A percentile compares a stretch with the other conserved stretches of the same genome.
Evolutionary conservation across 345 rosid species (phyloP).

Genomic region (Pseudoturritis turrita): DNA sequence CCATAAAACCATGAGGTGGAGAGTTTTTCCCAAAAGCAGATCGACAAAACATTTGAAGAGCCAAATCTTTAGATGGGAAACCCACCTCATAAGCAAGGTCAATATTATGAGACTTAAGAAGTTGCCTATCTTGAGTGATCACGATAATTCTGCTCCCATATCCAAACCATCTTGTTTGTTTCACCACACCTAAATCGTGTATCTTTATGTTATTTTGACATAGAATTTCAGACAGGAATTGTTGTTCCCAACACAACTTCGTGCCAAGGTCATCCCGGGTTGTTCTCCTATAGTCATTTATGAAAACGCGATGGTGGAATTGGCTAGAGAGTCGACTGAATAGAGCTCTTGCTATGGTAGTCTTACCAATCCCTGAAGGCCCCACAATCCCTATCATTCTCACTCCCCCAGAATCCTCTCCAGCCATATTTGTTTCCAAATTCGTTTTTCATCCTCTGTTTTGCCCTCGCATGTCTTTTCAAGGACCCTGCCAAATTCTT

Average conservation of each 20-base stretch:
- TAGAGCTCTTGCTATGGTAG: too few species aligned
- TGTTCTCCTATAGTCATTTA: neutral
- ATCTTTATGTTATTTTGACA: neutral
- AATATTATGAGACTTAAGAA: neutral
- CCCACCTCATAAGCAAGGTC: neutral
- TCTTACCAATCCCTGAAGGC: constrained; percentile 41
- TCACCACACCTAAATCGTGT: neutral
- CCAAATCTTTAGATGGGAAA: neutral
- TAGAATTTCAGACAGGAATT: constrained; percentile 32
- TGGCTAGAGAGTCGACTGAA: neutral
- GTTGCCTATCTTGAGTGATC: neutral
- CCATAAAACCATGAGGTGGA: neutral
- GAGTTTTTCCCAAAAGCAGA: constrained; percentile 1
- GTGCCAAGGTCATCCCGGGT: neutral
- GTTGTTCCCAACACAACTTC: constrained; percentile 23
- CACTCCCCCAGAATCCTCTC: constrained; percentile 7
- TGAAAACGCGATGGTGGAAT: neutral
- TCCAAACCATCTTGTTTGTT: constrained; percentile 6
- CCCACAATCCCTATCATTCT: constrained; percentile 34
- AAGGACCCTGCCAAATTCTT: neutral
- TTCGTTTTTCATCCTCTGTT: neutral
- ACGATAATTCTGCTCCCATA: constrained; percentile 4
- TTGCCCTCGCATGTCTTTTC: neutral
- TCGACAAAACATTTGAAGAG: constrained; percentile 6
- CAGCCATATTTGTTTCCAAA: constrained; percentile 8